Percentiles rank a stretch among this genome's conserved stretches.
Evolutionary conservation across 371 early-diverging fungal genomes (phyloP).

Genomic region (Syncephalastrum monosporum): DNA sequence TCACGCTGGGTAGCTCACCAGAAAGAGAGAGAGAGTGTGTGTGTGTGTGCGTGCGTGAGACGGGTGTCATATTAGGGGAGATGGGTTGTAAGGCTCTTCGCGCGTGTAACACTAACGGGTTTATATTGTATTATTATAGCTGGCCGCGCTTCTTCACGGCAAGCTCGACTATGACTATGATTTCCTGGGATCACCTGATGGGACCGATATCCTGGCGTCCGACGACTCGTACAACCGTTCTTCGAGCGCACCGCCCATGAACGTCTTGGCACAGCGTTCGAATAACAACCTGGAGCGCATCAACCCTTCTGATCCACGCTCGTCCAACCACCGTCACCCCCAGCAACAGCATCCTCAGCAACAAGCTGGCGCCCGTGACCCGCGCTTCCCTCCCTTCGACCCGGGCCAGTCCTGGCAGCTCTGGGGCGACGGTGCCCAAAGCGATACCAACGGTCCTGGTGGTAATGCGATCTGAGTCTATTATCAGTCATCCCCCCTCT

Average conservation of each 20-base stretch:
- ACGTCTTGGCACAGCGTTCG: constrained; percentile 13
- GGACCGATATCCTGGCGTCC: constrained; percentile 23
- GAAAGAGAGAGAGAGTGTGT: no score
- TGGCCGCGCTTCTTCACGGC: constrained; percentile 47
- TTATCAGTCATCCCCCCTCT: no score
- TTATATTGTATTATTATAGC: constrained; percentile 13
- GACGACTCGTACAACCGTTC: constrained; percentile 32
- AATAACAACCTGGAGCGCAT: constrained; percentile 5
- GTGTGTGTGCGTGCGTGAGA: not conserved
- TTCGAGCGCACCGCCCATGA: constrained; percentile 43
- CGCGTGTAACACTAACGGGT: not conserved
- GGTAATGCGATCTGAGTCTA: constrained; percentile 4
- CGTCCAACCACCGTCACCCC: constrained; percentile 3
- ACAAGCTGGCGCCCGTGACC: constrained; percentile 9
- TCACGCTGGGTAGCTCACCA: not conserved
- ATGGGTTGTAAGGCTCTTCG: no score
- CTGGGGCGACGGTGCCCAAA: constrained; percentile 19
- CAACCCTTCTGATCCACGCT: constrained; percentile 1
- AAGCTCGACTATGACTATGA: constrained; percentile 41
- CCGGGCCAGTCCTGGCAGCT: constrained; percentile 33
- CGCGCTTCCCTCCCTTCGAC: constrained; percentile 12
- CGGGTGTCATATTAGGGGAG: not conserved
- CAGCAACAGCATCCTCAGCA: constrained; percentile 13
- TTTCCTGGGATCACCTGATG: constrained; percentile 18
- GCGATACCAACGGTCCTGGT: constrained; percentile 1